Evolutionary conservation across 225 moss, liverwort and hornwort species (phyloP), one percentile per base, ranked within the genome.

Genomic region (Polytrichum formosum): DNA sequence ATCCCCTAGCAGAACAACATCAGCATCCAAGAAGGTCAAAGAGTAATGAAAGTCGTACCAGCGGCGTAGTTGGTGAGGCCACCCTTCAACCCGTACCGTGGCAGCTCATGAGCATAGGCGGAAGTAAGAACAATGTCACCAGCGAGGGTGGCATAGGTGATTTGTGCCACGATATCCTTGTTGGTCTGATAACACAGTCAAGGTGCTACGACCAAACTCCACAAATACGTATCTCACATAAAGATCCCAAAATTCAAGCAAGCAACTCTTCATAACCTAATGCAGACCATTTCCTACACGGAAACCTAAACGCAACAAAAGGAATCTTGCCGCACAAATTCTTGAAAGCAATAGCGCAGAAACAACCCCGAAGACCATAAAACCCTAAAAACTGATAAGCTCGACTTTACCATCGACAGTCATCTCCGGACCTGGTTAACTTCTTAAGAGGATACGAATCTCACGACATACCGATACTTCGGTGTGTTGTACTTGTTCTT

Each of bases 401-500:
- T 10, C 2, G 37, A 37, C 37, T 9, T 10, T 2, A 37, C 0
- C 2, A 37, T 37, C 10, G 37, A 37, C 37, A 37, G 37, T 37
- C 37, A 9, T 46, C 13, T 46, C 46, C 46, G 46, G 13, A 46
- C 46, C 13, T 46, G 46, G 46, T 46, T 13, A 46, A 46, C 46
- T 20, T 58, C 9, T 64, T 33, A 30, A 59, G 54, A 81, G 87
- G 87, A 81, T 90, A 90, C 89, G 46, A 93, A 91, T 63, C 91
- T 83, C 55, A 93, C 93, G 1, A 93, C 93, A 26, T 87, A 81
- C 64, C 93, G 81, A 71, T 93, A 92, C 78, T 93, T 93, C n/a
- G 93, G 93, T 5, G 93, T 93, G 73, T 91, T 91, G 81, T 93
- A 93, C 70, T 93, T 93, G 78, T 93, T 93, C 83, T 90, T 93